Conservation (phyloP, 306 rosid genomes). For the Ormosia emarginata region DNA sequence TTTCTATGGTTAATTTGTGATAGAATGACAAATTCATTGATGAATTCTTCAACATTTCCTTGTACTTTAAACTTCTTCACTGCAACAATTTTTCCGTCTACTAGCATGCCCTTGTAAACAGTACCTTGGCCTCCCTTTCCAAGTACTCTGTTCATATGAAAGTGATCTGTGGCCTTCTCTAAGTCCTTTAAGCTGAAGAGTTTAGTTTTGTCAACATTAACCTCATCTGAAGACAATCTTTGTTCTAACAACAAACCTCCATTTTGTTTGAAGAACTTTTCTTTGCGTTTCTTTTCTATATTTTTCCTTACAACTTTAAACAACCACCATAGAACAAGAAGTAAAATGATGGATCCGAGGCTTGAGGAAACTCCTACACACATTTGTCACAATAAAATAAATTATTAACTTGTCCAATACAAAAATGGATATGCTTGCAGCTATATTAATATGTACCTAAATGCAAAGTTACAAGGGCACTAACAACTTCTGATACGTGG, state of each 20-base stretch:
- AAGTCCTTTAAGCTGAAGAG: slow-evolving; percentile 14
- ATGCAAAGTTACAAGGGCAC: too few relatives aligned
- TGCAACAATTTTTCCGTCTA: slow-evolving; percentile 22
- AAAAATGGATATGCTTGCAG: background rate
- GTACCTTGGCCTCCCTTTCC: slow-evolving; percentile 35
- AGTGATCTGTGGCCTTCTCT: slow-evolving; percentile 18
- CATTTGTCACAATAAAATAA: background rate
- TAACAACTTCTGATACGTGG: too few relatives aligned
- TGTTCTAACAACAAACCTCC: slow-evolving; percentile 29
- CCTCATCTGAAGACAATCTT: background rate
- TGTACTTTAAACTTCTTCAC: slow-evolving; percentile 3
- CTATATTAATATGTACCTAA: too few relatives aligned
- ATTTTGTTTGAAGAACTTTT: slow-evolving; percentile 22
- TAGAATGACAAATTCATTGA: slow-evolving; percentile 26
- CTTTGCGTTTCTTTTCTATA: background rate
- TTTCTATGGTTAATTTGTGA: slow-evolving; percentile 33
- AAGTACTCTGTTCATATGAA: slow-evolving; percentile 12
- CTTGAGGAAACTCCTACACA: slow-evolving; percentile 19
- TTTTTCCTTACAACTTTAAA: slow-evolving; percentile 9
- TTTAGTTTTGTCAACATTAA: background rate
- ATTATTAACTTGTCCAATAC: too few relatives aligned
- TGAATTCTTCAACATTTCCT: slow-evolving; percentile 25
- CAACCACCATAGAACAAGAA: background rate
- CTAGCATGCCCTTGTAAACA: slow-evolving; percentile 25
- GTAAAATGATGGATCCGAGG: background rate